Conservation (phyloP, 139 green algal genomes). For the Asterochloris erici region DNA sequence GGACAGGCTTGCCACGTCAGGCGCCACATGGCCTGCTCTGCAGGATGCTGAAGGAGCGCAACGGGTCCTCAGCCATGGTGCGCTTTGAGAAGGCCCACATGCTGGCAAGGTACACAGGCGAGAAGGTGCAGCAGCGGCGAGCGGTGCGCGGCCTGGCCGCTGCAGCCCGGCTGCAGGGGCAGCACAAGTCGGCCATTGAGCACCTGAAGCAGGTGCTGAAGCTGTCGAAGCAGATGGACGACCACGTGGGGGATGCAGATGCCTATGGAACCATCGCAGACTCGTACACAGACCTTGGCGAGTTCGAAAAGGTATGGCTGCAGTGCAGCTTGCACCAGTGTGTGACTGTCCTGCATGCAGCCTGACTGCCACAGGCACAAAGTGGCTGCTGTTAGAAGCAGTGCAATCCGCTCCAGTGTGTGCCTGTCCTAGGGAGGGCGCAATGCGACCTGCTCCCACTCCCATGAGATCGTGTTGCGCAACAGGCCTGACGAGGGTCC, state of each 20-base stretch:
- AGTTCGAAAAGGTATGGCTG: slow-evolving; percentile 70
- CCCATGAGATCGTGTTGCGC: no score
- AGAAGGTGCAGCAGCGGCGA: slow-evolving; percentile 80
- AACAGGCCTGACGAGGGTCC: no score
- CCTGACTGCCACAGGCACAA: no score
- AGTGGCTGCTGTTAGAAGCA: no score
- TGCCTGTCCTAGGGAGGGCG: no score
- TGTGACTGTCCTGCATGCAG: no score
- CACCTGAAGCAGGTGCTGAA: slow-evolving; percentile 84
- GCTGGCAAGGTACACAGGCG: slow-evolving; percentile 66
- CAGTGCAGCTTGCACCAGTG: background rate
- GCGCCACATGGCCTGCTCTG: background rate
- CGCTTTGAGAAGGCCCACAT: slow-evolving; percentile 94
- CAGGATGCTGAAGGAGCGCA: slow-evolving; percentile 78
- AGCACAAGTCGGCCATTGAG: slow-evolving; percentile 76
- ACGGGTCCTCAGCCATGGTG: slow-evolving; percentile 77
- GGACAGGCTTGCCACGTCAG: background rate
- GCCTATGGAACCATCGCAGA: slow-evolving; percentile 92
- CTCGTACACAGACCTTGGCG: slow-evolving; percentile 88
- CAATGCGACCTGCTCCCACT: no score
- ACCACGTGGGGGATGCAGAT: slow-evolving; percentile 77
- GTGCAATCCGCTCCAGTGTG: no score
- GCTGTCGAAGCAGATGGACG: slow-evolving; percentile 70
- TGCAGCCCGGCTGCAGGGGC: slow-evolving; percentile 57
- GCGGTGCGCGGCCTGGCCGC: slow-evolving; percentile 85